Base-by-base conservation (phyloP, 2,329 filamentous ascomycete genomes). In the Aspergillus sergii region DNA sequence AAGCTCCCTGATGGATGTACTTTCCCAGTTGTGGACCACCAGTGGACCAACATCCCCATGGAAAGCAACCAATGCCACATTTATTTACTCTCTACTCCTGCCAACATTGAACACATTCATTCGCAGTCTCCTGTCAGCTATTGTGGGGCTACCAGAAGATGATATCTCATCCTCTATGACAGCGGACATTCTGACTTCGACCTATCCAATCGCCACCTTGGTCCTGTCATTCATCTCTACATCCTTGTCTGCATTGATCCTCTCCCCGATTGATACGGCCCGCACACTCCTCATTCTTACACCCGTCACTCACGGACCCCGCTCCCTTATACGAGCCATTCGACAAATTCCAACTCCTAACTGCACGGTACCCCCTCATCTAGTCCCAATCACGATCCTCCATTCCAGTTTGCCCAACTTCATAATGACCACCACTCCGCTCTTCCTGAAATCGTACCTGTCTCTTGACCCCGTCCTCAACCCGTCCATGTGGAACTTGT, bases 101-200 rank as follows among this genome's bases (percentile, higher is more conserved):
- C 93, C 93, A 12, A 90, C 96, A 9, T 82, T 97, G 34, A 95
- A 98, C 76, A 94, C 92, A 70, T 99, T 96, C 89, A 91, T 94
- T 11, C 88, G 93, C 71, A 95, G 93, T 72, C 85, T 97, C 58
- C 84, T 98, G n/a, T 93, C 93, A 51, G 94, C 95, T 1, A 84
- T 98, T 7, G 86, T 98, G 69, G 96, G 96, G 66, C 86, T 98
- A 16, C 94, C 94, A 1, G 94, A 98, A 36, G 91, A 91, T 10
- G 82, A 85, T 32, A 76, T 86, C 21, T 80, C 76, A 6, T 77
- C 82, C 6, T 80, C 79, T 11, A 81, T 93, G 60, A 88, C 87
- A 69, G 72, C 77, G 23, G 93, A 96, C 73, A 89, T 94, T 23
- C 82, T 94, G 63, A 91, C 92, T 14, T 93, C 91, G 11, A 90